Base-by-base conservation (phyloP, 805 yeast species). In the Cyberlindnera subsufficiens region DNA sequence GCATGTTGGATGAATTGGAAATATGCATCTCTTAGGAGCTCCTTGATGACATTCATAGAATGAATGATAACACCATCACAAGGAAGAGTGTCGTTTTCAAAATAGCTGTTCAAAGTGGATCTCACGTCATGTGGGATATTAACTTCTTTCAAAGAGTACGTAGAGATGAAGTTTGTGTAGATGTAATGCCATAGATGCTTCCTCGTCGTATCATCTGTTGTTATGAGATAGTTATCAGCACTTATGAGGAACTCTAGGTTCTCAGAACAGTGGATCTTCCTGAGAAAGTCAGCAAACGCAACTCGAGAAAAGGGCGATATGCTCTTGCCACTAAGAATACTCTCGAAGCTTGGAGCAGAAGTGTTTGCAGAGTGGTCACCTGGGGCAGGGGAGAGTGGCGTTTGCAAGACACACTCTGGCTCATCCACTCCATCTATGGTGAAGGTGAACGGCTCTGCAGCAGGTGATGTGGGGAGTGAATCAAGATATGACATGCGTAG, bases 161-260 rank as follows among this genome's bases (percentile, higher is more conserved):
- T 66, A 13, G 67, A 60, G 32, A 67, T 55, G 47, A 71, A 72
- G 45, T 68, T 72, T 51, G 66, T 67, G 50, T 68, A 52, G 16
- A 56, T 47, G 40, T 42, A 43, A 17, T 45, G 37, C 61, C 61
- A 56, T 2, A 51, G 33, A 22, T 42, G 51, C 6, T 35, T 44
- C 29, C 33, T 39, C 35, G 44, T 40, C 32, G 37, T 35, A 13
- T 8, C 5, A 19, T 43, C 44, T 3, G 35, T 30, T 6, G 46
- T 34, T 25, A 48, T 35, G 35, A 54, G 35, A 32, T 43, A 49
- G 31, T 46, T 48, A 13, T 54, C 47, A 13, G 59, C 49, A 19
- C 44, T 41, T 27, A 53, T 48, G 29, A 56, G 48, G 37, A 56
- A 56, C 38, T 56, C 61, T 30, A 56, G 33, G 43, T 56, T 56